These are phyloP conservation scores for Phialocephala sp. DNA, from an alignment of 2,329 filamentous ascomycete species.

Conservation along the genomic window DNA sequence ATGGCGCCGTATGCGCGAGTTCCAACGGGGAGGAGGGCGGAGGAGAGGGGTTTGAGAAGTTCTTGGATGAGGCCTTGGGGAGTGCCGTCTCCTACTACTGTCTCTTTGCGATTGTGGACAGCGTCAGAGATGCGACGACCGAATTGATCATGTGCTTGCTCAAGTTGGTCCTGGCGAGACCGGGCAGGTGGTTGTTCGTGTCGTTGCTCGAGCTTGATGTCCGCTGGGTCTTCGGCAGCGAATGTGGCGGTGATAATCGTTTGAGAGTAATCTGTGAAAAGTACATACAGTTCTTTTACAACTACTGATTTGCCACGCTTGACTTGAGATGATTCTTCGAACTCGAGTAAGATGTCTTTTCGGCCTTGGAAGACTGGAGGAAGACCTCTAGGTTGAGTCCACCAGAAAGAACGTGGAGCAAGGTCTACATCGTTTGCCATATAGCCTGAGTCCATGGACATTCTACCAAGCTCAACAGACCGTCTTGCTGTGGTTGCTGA, in stretches of 20 bases:
- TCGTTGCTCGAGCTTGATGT: slow-evolving; percentile 80
- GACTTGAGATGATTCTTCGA: slow-evolving; percentile 76
- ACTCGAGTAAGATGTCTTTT: slow-evolving; percentile 82
- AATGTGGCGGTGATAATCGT: slow-evolving; percentile 84
- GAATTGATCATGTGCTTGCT: slow-evolving; percentile 81
- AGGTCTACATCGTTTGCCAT: slow-evolving; percentile 90
- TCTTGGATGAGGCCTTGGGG: slow-evolving; percentile 79
- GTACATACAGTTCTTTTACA: slow-evolving; percentile 81
- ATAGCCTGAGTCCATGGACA: slow-evolving; percentile 78
- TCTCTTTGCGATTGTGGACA: slow-evolving; percentile 75
- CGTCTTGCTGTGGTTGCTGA: slow-evolving; percentile 54
- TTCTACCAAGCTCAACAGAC: slow-evolving; percentile 72
- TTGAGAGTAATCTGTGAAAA: slow-evolving; percentile 96
- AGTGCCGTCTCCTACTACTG: slow-evolving; percentile 82
- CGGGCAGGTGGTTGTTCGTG: slow-evolving; percentile 83
- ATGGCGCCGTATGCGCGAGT: slow-evolving; percentile 87
- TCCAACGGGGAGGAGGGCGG: slow-evolving; percentile 83
- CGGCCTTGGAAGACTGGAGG: slow-evolving; percentile 84
- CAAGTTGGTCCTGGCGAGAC: slow-evolving; percentile 90
- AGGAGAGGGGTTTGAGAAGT: slow-evolving; percentile 73
- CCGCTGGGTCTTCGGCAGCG: slow-evolving; percentile 73
- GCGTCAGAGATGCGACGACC: slow-evolving; percentile 78
- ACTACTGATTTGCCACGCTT: slow-evolving; percentile 73
- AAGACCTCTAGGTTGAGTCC: slow-evolving; percentile 78
- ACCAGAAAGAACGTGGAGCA: slow-evolving; percentile 78